phyloP scores from a whole-genome alignment of 2,329 filamentous ascomycete genomes.

The Sporothrix dimorphospora region DNA sequence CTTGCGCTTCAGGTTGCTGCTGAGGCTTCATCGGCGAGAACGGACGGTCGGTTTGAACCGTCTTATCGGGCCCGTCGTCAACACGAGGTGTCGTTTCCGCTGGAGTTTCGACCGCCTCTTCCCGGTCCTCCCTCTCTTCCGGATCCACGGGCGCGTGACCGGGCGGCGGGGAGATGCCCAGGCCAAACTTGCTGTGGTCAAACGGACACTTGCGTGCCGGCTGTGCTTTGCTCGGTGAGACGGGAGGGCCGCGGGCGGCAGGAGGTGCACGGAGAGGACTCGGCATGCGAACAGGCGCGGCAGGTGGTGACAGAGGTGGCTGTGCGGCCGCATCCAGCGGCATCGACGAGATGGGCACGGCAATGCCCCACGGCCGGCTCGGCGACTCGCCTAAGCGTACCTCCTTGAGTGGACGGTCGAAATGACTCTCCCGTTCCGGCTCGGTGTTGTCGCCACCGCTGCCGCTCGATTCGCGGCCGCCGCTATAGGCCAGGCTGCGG shows the following conservation, averaged over 20 bases:
- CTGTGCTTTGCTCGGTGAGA: conserved; percentile 32
- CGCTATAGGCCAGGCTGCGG: not conserved
- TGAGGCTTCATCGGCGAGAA: conserved; percentile 15
- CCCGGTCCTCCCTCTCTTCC: not conserved
- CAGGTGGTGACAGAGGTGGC: conserved; percentile 58
- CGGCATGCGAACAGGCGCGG: conserved; percentile 59
- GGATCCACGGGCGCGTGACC: conserved; percentile 15
- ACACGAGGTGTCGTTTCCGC: not conserved
- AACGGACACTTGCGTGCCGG: conserved; percentile 59
- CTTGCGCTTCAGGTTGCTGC: not conserved
- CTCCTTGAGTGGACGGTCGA: conserved; percentile 84
- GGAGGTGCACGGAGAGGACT: conserved; percentile 37
- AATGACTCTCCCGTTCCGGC: conserved; percentile 70
- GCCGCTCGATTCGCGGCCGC: conserved; percentile 19
- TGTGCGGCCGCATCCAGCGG: conserved; percentile 42
- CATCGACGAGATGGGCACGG: conserved; percentile 60
- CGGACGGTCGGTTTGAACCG: conserved; percentile 4
- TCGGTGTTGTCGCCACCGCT: conserved; percentile 48
- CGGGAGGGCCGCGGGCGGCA: conserved; percentile 19
- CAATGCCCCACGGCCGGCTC: conserved; percentile 90
- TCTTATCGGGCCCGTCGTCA: not conserved
- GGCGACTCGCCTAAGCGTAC: conserved; percentile 93
- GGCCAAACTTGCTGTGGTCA: conserved; percentile 41
- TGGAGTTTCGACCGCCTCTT: not conserved
- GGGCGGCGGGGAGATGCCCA: conserved; percentile 25